Evolutionary conservation across 176 grass and related monocot genomes (phyloP).

Genomic region (Raddia distichophylla): DNA sequence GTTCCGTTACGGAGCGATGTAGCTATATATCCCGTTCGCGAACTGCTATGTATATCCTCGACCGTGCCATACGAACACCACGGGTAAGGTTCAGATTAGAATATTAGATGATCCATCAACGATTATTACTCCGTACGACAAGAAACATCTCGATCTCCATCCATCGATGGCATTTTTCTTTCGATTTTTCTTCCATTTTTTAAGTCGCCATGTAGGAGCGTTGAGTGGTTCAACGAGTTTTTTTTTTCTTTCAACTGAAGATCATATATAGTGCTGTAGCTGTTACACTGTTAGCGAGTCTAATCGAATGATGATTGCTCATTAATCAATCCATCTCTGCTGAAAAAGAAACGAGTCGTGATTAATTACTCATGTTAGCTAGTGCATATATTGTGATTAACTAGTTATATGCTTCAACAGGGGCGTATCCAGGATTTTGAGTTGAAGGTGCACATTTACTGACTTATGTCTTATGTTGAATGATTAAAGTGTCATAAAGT

Average conservation of each 20-base stretch:
- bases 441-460: too few relatives aligned
- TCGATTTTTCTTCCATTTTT: background rate
- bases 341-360: background rate
- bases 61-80: background rate
- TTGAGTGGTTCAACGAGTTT: background rate
- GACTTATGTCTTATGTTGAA: too few relatives aligned
- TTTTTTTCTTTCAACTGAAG: too few relatives aligned
- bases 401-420: too few relatives aligned
- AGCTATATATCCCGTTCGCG: background rate
- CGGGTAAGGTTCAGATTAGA: background rate
- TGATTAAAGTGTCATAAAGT: too few relatives aligned
- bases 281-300: background rate
- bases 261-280: background rate
- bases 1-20: conserved; percentile 25
- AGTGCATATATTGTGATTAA: too few relatives aligned
- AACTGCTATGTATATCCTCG: background rate
- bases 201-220: background rate
- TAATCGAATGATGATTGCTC: background rate
- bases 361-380: background rate
- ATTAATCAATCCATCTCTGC: background rate
- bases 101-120: background rate
- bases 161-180: background rate
- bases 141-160: background rate
- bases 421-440: too few relatives aligned
- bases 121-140: background rate